These are phyloP conservation scores for Ormosia emarginata DNA, from an alignment of 306 rosid species.

Conservation along the genomic window DNA sequence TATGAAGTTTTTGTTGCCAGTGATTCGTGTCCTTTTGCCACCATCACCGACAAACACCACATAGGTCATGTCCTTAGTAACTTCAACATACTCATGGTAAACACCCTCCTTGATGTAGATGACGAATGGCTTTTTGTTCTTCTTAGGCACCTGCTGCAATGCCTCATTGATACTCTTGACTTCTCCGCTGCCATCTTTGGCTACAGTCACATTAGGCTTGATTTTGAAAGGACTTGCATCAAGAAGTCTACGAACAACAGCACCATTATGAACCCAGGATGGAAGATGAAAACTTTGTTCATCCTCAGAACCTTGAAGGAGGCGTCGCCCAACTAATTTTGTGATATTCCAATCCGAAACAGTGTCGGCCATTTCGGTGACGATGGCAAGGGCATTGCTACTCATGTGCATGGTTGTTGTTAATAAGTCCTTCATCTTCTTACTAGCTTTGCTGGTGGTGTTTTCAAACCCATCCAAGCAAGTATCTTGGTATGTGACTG, in stretches of 20 bases:
- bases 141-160: conserved; percentile 28
- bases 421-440: conserved; percentile 40
- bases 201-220: conserved; percentile 47
- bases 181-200: conserved; percentile 57
- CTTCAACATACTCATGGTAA: conserved; percentile 41
- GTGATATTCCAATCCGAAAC: conserved; percentile 18
- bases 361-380: conserved; percentile 31
- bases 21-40: conserved; percentile 41
- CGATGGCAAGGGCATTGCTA: conserved; percentile 60
- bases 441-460: conserved; percentile 34
- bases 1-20: conserved; percentile 40
- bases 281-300: neutral
- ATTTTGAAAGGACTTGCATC: neutral
- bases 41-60: conserved; percentile 61
- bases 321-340: neutral
- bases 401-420: conserved; percentile 42
- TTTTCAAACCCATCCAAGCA: conserved; percentile 56
- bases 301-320: neutral
- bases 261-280: neutral
- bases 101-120: conserved; percentile 56
- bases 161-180: conserved; percentile 48
- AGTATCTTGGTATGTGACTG: conserved; percentile 55
- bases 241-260: conserved; percentile 23
- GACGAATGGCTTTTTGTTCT: conserved; percentile 25
- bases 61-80: conserved; percentile 27